These are phyloP conservation scores for Diplodia intermedia DNA, from an alignment of 2,329 filamentous ascomycete species.

Conservation along the genomic window DNA sequence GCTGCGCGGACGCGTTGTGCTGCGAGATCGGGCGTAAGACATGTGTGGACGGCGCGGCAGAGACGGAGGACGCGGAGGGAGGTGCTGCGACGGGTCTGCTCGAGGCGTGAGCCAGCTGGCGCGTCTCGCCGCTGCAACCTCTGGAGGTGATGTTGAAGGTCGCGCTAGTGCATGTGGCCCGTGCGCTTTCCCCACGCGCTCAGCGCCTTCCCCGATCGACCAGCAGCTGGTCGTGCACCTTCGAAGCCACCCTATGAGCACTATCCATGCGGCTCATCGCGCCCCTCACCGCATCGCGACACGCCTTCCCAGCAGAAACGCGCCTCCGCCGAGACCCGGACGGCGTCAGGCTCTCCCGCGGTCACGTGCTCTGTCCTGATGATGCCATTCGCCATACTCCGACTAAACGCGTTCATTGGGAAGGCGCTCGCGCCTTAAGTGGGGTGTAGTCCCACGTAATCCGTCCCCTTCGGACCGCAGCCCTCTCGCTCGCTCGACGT, in stretches of 20 bases:
- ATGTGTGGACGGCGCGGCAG: slow-evolving; percentile 21
- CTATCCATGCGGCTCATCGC: slow-evolving; percentile 28
- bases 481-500: background rate
- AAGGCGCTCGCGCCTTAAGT: slow-evolving; percentile 14
- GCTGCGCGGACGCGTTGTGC: slow-evolving; percentile 32
- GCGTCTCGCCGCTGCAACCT: slow-evolving; percentile 19
- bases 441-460: slow-evolving; percentile 14
- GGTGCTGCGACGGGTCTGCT: slow-evolving; percentile 23
- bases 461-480: slow-evolving; percentile 4
- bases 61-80: background rate
- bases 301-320: background rate
- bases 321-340: slow-evolving; percentile 5
- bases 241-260: slow-evolving; percentile 17
- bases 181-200: slow-evolving; percentile 24
- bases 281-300: slow-evolving; percentile 10
- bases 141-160: slow-evolving; percentile 25
- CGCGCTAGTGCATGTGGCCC: slow-evolving; percentile 9
- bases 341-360: background rate
- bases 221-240: slow-evolving; percentile 24
- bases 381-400: slow-evolving; percentile 27
- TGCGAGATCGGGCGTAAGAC: slow-evolving; percentile 25
- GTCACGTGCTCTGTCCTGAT: slow-evolving; percentile 27
- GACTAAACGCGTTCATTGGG: slow-evolving; percentile 21
- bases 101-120: slow-evolving; percentile 23
- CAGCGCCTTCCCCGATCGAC: background rate